Percentiles rank a stretch among this genome's conserved stretches.
Conservation (phyloP, 495 filamentous ascomycete genomes). For the Aspergillus ellipticus region DNA sequence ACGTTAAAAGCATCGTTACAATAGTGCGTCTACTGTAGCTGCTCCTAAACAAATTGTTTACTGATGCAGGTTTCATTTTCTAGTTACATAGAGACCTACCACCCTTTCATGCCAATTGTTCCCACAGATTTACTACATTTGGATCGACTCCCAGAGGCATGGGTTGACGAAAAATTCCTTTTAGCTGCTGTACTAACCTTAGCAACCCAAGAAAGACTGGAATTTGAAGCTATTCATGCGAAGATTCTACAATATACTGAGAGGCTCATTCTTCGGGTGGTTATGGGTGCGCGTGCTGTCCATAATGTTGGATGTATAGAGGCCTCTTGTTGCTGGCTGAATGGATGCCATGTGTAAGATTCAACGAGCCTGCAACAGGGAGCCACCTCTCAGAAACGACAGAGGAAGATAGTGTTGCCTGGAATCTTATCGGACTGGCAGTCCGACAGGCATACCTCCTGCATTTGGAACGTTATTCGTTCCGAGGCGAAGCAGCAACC, state of each 20-base stretch:
- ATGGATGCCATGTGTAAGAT: constrained; percentile 6
- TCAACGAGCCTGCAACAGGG: background rate
- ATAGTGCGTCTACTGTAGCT: too few species aligned
- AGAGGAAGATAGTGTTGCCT: constrained; percentile 8
- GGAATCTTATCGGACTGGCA: constrained; percentile 9
- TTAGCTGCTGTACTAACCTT: constrained; percentile 6
- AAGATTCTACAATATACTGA: constrained; percentile 1
- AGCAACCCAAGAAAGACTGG: constrained; percentile 6
- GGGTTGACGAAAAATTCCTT: constrained; percentile 7
- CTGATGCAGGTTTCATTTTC: background rate
- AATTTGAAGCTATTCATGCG: background rate
- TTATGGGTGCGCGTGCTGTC: constrained; percentile 1
- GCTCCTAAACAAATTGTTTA: too few species aligned
- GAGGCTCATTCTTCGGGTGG: constrained; percentile 8
- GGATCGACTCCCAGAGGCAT: background rate
- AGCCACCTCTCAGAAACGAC: background rate
- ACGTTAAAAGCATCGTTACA: background rate
- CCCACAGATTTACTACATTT: background rate
- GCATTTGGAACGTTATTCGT: constrained; percentile 10
- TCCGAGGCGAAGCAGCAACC: background rate
- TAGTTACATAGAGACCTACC: constrained; percentile 6
- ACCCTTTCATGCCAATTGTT: constrained; percentile 13
- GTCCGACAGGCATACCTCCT: constrained; percentile 11
- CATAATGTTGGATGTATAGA: constrained; percentile 12
- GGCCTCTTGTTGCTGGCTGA: constrained; percentile 12